Conservation (phyloP, 2,329 filamentous ascomycete species). For the Arthrobotrys sphaeroides region DNA sequence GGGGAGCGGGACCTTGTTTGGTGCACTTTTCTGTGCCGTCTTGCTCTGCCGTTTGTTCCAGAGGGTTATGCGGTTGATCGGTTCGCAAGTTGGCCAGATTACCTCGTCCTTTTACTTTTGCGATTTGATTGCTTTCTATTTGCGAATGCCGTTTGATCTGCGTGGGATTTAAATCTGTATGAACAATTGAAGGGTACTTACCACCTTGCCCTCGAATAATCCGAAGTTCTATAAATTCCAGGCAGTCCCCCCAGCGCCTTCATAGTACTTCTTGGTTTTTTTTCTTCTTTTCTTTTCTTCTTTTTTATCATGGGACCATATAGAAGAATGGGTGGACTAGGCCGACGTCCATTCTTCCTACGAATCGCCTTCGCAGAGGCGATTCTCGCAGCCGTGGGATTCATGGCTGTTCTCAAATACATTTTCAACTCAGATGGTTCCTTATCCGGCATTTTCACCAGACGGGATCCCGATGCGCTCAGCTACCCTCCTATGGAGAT, state of each 20-base stretch:
- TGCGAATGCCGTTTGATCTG: too few species aligned
- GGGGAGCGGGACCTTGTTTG: background rate
- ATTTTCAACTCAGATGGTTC: constrained; percentile 26
- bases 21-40: background rate
- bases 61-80: background rate
- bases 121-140: background rate
- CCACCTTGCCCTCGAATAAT: background rate
- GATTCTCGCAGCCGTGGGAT: constrained; percentile 34
- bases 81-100: background rate
- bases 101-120: background rate
- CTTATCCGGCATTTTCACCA: background rate
- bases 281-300: background rate
- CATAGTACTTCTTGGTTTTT: background rate
- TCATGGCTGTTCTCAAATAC: constrained; percentile 27
- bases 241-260: background rate
- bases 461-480: background rate
- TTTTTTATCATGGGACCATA: constrained; percentile 30
- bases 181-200: background rate
- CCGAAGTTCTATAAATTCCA: background rate
- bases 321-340: constrained; percentile 26
- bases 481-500: background rate
- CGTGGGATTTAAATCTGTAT: too few species aligned
- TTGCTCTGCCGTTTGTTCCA: background rate
- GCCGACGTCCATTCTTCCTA: constrained; percentile 46
- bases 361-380: constrained; percentile 47